phyloP scores from a whole-genome alignment of 345 rosid genomes.

The Hypericum perforatum region DNA sequence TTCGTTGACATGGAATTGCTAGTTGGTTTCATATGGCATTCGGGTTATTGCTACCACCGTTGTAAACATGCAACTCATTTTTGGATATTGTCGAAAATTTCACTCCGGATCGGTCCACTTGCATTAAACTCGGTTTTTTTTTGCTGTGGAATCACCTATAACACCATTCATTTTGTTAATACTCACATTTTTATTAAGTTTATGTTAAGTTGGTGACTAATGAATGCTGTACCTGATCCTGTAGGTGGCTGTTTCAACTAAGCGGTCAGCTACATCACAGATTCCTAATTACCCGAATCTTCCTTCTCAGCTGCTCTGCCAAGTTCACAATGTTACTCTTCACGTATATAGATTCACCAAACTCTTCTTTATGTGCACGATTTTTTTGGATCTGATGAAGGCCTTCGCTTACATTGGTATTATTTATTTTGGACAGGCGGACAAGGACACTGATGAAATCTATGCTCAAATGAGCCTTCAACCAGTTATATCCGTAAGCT shows the following conservation, averaged over 20 bases:
- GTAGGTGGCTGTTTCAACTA: constrained; percentile 90
- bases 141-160: too few species aligned
- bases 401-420: neutral
- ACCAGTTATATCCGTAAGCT: constrained; percentile 77
- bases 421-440: constrained; percentile 44
- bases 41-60: too few species aligned
- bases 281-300: constrained; percentile 95
- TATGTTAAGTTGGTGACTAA: neutral
- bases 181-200: neutral
- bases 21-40: too few species aligned
- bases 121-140: too few species aligned
- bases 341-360: constrained; percentile 42
- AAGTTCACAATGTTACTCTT: constrained; percentile 82
- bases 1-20: too few species aligned
- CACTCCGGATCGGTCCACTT: too few species aligned
- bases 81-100: too few species aligned
- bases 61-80: too few species aligned
- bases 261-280: constrained; percentile 76
- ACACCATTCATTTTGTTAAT: constrained; percentile 13
- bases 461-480: constrained; percentile 98
- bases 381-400: neutral
- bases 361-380: neutral
- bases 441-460: constrained; percentile 87
- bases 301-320: constrained; percentile 90
- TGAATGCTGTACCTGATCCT: neutral